phyloP scores from a whole-genome alignment of 176 grass and related monocot genomes.

The Saccharum spontaneum region DNA sequence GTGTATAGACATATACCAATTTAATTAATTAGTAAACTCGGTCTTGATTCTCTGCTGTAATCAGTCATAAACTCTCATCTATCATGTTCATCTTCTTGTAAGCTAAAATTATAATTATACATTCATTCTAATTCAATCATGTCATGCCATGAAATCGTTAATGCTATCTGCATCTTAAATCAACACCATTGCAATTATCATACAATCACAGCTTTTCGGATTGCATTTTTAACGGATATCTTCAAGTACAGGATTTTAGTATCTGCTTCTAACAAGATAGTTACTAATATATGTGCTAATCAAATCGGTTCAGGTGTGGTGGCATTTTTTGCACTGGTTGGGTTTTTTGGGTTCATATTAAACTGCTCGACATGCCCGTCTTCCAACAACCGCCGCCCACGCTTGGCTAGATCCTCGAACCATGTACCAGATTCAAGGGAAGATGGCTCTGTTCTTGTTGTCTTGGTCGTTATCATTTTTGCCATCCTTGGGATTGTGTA shows the following conservation, averaged over 20 bases:
- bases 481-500: conserved; percentile 72
- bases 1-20: neutral
- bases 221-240: neutral
- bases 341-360: conserved; percentile 63
- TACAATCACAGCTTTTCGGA: neutral
- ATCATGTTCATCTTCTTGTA: neutral
- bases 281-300: neutral
- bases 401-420: conserved; percentile 33
- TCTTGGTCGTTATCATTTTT: conserved; percentile 66
- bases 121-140: conserved; percentile 8
- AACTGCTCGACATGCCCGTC: conserved; percentile 38
- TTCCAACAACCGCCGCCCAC: conserved; percentile 50
- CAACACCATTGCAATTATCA: neutral
- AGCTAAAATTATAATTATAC: neutral
- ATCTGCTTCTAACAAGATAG: neutral
- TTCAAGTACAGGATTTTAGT: neutral
- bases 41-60: neutral
- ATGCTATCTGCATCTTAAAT: neutral
- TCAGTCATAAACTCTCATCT: neutral
- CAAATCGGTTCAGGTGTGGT: conserved; percentile 58
- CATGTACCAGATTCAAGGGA: conserved; percentile 55
- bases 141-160: neutral
- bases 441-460: conserved; percentile 54
- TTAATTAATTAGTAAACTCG: neutral
- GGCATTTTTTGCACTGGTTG: conserved; percentile 72